Conservation (phyloP, 805 yeast genomes). For the Trichomonascus vanleenenianus region DNA sequence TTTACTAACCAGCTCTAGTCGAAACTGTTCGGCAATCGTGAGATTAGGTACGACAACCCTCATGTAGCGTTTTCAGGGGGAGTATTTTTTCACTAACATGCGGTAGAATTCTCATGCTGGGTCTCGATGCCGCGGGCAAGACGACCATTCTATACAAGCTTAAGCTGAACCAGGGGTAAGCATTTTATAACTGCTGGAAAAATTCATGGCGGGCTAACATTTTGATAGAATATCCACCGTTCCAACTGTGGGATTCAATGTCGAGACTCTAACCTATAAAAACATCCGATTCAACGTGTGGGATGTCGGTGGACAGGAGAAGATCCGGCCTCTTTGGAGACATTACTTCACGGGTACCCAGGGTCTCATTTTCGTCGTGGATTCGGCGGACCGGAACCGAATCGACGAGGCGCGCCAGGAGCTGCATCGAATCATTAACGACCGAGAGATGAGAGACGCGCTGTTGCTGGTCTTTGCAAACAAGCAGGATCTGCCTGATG, state of each 20-base stretch:
- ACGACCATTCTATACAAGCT: slow-evolving; percentile 81
- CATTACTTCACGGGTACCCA: slow-evolving; percentile 92
- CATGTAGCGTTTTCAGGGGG: slow-evolving; percentile 1
- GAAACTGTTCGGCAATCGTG: slow-evolving; percentile 46
- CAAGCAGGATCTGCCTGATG: slow-evolving; percentile 69
- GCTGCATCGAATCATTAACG: slow-evolving; percentile 67
- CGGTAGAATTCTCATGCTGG: slow-evolving; percentile 71
- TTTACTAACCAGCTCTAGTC: slow-evolving; percentile 16
- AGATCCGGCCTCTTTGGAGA: slow-evolving; percentile 89
- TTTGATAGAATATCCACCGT: slow-evolving; percentile 55
- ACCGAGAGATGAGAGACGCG: slow-evolving; percentile 76
- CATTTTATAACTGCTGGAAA: not conserved
- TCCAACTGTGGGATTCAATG: slow-evolving; percentile 92
- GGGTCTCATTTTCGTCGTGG: slow-evolving; percentile 86
- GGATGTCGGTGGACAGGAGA: slow-evolving; percentile 96
- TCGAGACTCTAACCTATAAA: slow-evolving; percentile 75
- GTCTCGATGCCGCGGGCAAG: slow-evolving; percentile 89
- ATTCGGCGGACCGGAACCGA: slow-evolving; percentile 65
- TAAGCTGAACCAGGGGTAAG: slow-evolving; percentile 53
- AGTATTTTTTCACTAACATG: slow-evolving; percentile 2
- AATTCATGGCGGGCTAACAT: not conserved
- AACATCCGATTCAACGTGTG: slow-evolving; percentile 81
- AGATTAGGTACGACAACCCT: slow-evolving; percentile 32
- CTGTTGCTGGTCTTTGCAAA: slow-evolving; percentile 80
- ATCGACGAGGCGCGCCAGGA: slow-evolving; percentile 73